Evolutionary conservation across 2,329 filamentous ascomycete genomes (phyloP), one percentile per base, ranked within the genome.

Genomic region (Fusarium sp.): DNA sequence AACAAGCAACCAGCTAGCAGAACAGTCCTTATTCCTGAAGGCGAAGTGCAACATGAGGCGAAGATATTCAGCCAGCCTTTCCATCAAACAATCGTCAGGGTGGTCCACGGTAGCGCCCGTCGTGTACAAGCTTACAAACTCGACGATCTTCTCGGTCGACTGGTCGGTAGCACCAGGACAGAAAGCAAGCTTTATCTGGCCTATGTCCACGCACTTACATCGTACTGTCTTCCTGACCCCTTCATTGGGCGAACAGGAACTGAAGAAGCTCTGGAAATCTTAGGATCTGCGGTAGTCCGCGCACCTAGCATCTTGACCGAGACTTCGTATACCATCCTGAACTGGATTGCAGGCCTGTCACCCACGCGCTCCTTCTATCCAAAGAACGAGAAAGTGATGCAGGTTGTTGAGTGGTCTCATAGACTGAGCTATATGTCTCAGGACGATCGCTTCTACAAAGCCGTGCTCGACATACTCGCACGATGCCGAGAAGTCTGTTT

Each of bases 191-290:
- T 91, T 0, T 81, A 83, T 20, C 77, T 88, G 0, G 79, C 79
- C 11, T 85, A 85, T 29, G 74, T 90, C 0, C 87, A 90, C 65
- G 86, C 84, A 0, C 59, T 88, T 0, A 90, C 88, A 0, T 86
- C 87, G 0, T 81, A 82, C 51, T 86, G 81, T 27, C 75, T 88
- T 0, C 83, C 84, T 0, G 87, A 90, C 67, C 77, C 76, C 0
- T 77, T 89, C 1, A 86, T 83, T 0, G 48, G 71, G 0, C 75
- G 77, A 7, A 90, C 86, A 0, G 88, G 88, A 0, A 88, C 86
- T 0, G 87, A 90, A 66, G 75, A 85, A 47, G 85, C 87, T 0
- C 69, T 90, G 0, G 67, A 72, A 0, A 85, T 87, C 2, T 73
- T 90, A 1, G 45, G 61, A 0, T 86, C 84, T 0, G 85, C 85